Evolutionary conservation across 192 early-diverging fungal species (phyloP).

Genomic region (Pilaira anomala): DNA sequence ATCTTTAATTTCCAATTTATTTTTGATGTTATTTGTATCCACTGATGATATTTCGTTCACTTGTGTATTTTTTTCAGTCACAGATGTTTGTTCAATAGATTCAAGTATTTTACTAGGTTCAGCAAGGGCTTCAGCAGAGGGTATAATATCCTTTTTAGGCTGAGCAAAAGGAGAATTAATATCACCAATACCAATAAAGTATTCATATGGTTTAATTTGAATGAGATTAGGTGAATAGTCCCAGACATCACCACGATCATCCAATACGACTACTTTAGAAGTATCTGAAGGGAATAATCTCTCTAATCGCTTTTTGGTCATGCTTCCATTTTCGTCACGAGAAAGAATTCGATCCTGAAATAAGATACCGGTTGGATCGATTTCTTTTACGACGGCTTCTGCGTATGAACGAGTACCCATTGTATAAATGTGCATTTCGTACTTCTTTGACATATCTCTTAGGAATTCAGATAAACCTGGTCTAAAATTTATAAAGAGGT

Average conservation of each 20-base stretch:
- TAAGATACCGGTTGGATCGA: constrained; percentile 77
- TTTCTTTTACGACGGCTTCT: constrained; percentile 75
- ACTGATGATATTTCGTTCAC: too few species aligned
- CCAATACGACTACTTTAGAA: constrained; percentile 93
- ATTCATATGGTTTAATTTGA: constrained; percentile 87
- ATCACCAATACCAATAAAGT: constrained; percentile 93
- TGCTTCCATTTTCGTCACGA: constrained; percentile 88
- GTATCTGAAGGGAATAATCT: constrained; percentile 92
- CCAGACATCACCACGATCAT: constrained; percentile 97
- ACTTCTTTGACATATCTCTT: constrained; percentile 57
- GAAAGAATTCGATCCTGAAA: constrained; percentile 91
- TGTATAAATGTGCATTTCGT: constrained; percentile 98
- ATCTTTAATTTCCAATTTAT: constrained; percentile 1
- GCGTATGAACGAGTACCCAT: constrained; percentile 97
- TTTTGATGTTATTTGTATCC: neutral
- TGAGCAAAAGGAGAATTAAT: constrained; percentile 81
- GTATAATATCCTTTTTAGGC: neutral
- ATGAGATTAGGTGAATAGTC: constrained; percentile 85
- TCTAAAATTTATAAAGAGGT: constrained; percentile 41
- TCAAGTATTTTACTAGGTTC: too few species aligned
- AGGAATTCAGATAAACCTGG: constrained; percentile 84
- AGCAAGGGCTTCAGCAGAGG: neutral
- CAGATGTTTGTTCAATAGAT: too few species aligned
- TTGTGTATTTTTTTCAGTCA: too few species aligned
- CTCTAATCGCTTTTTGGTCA: constrained; percentile 72